Conservation (phyloP, 225 moss, liverwort and hornwort genomes). For the Asterella californica region DNA sequence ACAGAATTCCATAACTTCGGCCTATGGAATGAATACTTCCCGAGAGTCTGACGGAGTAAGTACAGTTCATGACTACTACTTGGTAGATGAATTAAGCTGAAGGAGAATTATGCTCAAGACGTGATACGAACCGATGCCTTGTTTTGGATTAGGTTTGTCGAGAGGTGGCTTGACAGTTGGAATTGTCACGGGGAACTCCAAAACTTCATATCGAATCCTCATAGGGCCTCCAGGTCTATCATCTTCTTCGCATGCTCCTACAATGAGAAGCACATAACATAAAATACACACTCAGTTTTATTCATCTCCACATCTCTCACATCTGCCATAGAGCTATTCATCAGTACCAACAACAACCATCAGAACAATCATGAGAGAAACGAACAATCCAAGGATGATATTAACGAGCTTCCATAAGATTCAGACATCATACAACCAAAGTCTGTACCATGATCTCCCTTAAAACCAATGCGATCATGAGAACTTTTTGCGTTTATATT, state of each 20-base stretch:
- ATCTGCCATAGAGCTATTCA: neutral
- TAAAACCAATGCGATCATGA: conserved; percentile 20
- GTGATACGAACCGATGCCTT: conserved; percentile 63
- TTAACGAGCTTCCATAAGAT: neutral
- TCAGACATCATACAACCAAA: neutral
- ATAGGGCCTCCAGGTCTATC: conserved; percentile 48
- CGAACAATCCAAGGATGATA: neutral
- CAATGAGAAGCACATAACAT: neutral
- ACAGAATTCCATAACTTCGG: no score
- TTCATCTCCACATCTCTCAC: neutral
- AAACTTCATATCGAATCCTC: conserved; percentile 72
- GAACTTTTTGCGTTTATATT: conserved; percentile 51
- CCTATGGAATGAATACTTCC: no score
- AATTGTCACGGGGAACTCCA: conserved; percentile 64
- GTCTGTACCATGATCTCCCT: conserved; percentile 30
- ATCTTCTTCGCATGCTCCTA: conserved; percentile 20
- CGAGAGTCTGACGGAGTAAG: no score
- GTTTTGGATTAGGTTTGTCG: conserved; percentile 90
- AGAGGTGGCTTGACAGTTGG: conserved; percentile 68
- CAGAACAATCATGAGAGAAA: neutral
- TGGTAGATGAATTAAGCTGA: no score
- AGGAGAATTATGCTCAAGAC: neutral
- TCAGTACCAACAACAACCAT: no score
- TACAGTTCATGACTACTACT: no score
- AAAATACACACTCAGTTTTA: neutral